Evolutionary conservation across 2,329 filamentous ascomycete genomes (phyloP).

Genomic region (Claviceps fusiformis): DNA sequence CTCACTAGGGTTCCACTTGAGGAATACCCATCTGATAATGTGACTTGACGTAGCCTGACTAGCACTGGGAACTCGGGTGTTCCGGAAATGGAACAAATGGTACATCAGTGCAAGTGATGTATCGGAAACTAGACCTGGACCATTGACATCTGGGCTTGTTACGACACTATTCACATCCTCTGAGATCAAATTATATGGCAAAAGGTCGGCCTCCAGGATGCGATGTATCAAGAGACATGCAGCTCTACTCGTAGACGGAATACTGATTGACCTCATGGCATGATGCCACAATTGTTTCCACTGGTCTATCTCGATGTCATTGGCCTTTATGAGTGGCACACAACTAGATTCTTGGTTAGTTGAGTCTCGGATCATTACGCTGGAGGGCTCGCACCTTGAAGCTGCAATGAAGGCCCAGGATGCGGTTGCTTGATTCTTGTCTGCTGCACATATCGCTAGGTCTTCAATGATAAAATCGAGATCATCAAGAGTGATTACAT

Average conservation of each 20-base stretch:
- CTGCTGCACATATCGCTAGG: constrained; percentile 45
- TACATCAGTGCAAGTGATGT: constrained; percentile 62
- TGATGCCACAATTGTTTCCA: constrained; percentile 72
- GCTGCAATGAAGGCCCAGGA: constrained; percentile 81
- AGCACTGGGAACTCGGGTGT: constrained; percentile 53
- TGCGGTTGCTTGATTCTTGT: constrained; percentile 53
- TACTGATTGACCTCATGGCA: constrained; percentile 55
- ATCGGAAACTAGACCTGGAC: constrained; percentile 67
- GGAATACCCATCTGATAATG: constrained; percentile 68
- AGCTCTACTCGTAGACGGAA: constrained; percentile 58
- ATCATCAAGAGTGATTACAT: constrained; percentile 34
- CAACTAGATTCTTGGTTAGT: constrained; percentile 19
- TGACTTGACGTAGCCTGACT: constrained; percentile 55
- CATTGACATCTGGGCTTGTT: constrained; percentile 65
- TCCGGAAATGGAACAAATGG: constrained; percentile 51
- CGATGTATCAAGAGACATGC: constrained; percentile 61
- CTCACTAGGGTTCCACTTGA: constrained; percentile 71
- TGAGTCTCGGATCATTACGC: neutral
- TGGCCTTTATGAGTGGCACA: constrained; percentile 11
- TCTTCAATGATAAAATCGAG: constrained; percentile 42
- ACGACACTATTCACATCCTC: constrained; percentile 62
- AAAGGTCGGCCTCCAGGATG: constrained; percentile 51
- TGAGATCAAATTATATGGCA: constrained; percentile 53
- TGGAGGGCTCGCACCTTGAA: constrained; percentile 45
- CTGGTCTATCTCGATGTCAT: constrained; percentile 24